Conservation (phyloP, 2,329 filamentous ascomycete species). For the Penicillium crustosum region DNA sequence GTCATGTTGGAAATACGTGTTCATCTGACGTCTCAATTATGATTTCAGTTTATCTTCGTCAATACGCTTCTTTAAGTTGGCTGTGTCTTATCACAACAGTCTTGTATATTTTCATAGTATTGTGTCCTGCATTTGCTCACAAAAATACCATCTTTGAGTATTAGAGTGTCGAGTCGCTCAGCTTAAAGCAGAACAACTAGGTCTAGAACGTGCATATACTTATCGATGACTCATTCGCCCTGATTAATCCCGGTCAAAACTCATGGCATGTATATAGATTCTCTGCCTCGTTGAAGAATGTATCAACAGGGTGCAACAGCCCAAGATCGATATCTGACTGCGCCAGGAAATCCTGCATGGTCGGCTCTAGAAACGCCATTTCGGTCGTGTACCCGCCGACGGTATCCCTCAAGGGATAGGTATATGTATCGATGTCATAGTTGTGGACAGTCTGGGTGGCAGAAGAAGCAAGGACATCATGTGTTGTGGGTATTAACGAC, state of each 20-base stretch:
- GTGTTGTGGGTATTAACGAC: conserved; percentile 4
- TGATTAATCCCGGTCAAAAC: conserved; percentile 7
- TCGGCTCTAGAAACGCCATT: conserved; percentile 41
- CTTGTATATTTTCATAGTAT: not conserved
- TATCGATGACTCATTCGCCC: not conserved
- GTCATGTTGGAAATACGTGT: not conserved
- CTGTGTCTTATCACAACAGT: not conserved
- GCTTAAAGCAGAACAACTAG: not conserved
- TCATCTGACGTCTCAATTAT: not conserved
- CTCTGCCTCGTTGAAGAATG: conserved; percentile 36
- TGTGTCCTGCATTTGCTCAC: not conserved
- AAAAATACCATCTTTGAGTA: not conserved
- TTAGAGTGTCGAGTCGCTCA: not conserved
- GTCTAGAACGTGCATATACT: not conserved
- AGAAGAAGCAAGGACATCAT: conserved; percentile 9
- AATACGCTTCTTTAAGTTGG: not conserved
- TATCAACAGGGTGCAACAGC: conserved; percentile 37
- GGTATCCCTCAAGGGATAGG: conserved; percentile 24
- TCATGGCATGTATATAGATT: conserved; percentile 34
- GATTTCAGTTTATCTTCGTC: not conserved
- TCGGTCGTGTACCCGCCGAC: conserved; percentile 36
- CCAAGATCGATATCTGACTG: conserved; percentile 41
- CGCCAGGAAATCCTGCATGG: conserved; percentile 42
- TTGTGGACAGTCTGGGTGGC: not conserved
- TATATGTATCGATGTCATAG: conserved; percentile 11